Percentiles rank a stretch among this genome's conserved stretches.
These are phyloP conservation scores for Geranomyces variabilis DNA, from an alignment of 192 early-diverging fungal species.

Conservation along the genomic window DNA sequence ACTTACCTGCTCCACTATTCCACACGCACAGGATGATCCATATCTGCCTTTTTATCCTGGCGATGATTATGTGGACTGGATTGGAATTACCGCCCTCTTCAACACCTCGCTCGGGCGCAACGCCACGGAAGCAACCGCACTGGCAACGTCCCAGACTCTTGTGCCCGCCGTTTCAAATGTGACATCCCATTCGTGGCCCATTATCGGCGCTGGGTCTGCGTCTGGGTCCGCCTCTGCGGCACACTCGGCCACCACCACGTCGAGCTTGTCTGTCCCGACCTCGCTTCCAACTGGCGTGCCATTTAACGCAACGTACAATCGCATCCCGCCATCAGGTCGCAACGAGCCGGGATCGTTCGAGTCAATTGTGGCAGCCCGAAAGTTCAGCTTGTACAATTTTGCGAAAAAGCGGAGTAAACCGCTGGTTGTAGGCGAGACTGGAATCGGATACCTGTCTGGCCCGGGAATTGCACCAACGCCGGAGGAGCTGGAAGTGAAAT, in stretches of 20 bases:
- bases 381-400: conserved; percentile 33
- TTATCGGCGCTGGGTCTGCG: too few species aligned
- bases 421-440: conserved; percentile 40
- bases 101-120: conserved; percentile 22
- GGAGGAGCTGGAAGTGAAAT: conserved; percentile 43
- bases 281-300: neutral
- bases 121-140: conserved; percentile 15
- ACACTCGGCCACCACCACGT: neutral
- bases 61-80: conserved; percentile 52
- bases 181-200: neutral
- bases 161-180: conserved; percentile 10
- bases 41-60: conserved; percentile 55
- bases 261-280: neutral
- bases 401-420: conserved; percentile 32
- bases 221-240: neutral
- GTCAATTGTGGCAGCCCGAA: neutral
- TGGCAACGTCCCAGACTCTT: neutral
- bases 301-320: neutral
- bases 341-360: conserved; percentile 21
- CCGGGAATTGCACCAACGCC: conserved; percentile 9
- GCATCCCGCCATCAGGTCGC: conserved; percentile 10
- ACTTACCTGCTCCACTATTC: neutral
- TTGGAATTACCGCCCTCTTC: conserved; percentile 41
- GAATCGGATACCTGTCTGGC: conserved; percentile 32
- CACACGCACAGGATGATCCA: conserved; percentile 53